These are phyloP conservation scores for Cutaneotrichosporon sp. DNA, from an alignment of 1,284 basidiomycete species.

Conservation along the genomic window DNA sequence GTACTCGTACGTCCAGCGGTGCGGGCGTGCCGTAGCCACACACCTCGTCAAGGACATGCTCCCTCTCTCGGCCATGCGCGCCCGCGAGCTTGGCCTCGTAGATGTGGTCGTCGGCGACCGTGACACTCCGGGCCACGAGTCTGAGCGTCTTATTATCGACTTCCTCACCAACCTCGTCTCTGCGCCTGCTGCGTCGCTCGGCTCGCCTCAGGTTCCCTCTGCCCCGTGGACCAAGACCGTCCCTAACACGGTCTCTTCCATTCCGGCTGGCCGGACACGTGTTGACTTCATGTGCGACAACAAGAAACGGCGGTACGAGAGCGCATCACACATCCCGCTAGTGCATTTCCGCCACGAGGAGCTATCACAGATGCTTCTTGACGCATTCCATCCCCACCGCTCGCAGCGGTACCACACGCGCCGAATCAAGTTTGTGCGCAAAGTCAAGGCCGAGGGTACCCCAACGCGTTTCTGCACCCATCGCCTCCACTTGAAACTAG, in stretches of 20 bases:
- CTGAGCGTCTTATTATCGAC: constrained; percentile 22
- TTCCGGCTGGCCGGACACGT: constrained; percentile 9
- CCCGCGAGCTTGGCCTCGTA: constrained; percentile 36
- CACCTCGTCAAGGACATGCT: constrained; percentile 47
- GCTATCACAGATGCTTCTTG: constrained; percentile 51
- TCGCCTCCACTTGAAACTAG: constrained; percentile 30
- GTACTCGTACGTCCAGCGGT: constrained; percentile 48
- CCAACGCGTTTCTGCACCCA: constrained; percentile 47
- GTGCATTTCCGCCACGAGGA: constrained; percentile 48
- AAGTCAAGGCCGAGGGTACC: constrained; percentile 45
- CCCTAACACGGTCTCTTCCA: not conserved
- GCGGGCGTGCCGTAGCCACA: constrained; percentile 39
- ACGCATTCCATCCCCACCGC: constrained; percentile 49
- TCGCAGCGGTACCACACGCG: constrained; percentile 48
- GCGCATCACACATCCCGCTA: constrained; percentile 26
- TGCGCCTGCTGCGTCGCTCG: constrained; percentile 8
- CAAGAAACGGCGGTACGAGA: constrained; percentile 33
- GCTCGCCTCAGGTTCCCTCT: constrained; percentile 13
- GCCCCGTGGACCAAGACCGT: constrained; percentile 23
- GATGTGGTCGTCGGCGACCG: constrained; percentile 35
- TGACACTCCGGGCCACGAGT: constrained; percentile 15
- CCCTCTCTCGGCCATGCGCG: constrained; percentile 43
- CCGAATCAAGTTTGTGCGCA: constrained; percentile 50
- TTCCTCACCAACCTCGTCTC: constrained; percentile 22
- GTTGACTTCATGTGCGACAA: constrained; percentile 35